phyloP scores from a whole-genome alignment of 2,329 filamentous ascomycete genomes.

The Gyromitra esculenta region DNA sequence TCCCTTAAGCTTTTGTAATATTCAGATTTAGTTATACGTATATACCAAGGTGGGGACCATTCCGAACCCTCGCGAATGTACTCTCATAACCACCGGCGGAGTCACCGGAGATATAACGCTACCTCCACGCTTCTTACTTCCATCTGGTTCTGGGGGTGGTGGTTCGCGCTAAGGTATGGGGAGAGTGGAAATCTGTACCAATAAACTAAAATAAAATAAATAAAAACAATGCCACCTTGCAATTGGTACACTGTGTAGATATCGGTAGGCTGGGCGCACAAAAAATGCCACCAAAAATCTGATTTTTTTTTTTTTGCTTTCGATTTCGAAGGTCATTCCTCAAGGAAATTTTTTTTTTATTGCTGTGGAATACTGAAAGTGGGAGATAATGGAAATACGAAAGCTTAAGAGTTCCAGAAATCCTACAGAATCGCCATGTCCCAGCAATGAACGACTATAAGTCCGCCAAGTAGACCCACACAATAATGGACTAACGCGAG shows the following conservation, averaged over 20 bases:
- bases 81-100: not conserved
- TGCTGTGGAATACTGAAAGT: conserved; percentile 23
- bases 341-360: not conserved
- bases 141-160: not conserved
- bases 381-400: conserved; percentile 27
- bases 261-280: too few relatives aligned
- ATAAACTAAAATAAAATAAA: too few relatives aligned
- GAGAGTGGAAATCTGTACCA: too few relatives aligned
- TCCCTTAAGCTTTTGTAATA: too few relatives aligned
- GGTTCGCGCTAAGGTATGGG: not conserved
- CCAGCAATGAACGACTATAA: conserved; percentile 34
- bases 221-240: too few relatives aligned
- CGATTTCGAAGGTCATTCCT: conserved; percentile 2
- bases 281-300: too few relatives aligned
- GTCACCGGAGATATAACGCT: not conserved
- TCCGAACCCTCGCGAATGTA: too few relatives aligned
- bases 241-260: too few relatives aligned
- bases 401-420: conserved; percentile 23
- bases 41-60: too few relatives aligned
- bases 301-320: conserved; percentile 15
- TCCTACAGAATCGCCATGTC: conserved; percentile 34
- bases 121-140: not conserved
- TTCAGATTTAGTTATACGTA: too few relatives aligned
- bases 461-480: conserved; percentile 9
- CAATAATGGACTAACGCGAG: not conserved